Evolutionary conservation across 179 eudicot genomes (phyloP).

Genomic region (Vitellaria paradoxa): DNA sequence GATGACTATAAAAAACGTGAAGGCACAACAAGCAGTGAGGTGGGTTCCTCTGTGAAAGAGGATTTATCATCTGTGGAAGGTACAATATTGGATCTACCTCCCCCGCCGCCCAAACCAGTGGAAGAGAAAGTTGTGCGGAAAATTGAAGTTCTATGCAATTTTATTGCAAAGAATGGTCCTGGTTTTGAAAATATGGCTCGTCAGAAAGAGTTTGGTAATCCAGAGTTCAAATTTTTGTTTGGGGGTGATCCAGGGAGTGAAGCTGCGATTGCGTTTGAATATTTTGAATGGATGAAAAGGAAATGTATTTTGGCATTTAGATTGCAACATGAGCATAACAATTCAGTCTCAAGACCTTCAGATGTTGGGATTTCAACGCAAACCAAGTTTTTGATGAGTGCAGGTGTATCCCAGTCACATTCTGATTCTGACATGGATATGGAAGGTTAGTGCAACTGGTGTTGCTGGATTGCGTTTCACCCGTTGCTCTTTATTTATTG

Average conservation of each 20-base stretch:
- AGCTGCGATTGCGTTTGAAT: conserved; percentile 53
- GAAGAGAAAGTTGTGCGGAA: conserved; percentile 45
- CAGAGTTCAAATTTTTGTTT: conserved; percentile 55
- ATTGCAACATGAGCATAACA: conserved; percentile 22
- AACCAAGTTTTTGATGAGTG: conserved; percentile 23
- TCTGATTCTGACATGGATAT: conserved; percentile 91
- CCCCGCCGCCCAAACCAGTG: conserved; percentile 46
- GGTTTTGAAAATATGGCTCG: conserved; percentile 50
- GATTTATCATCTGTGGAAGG: conserved; percentile 18
- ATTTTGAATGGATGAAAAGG: conserved; percentile 63
- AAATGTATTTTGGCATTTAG: conserved; percentile 29
- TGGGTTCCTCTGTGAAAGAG: conserved; percentile 5
- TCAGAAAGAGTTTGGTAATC: conserved; percentile 55
- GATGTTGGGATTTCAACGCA: conserved; percentile 18
- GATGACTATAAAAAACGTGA: conserved; percentile 1
- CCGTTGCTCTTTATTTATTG: too few species aligned
- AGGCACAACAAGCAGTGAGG: conserved; percentile 9
- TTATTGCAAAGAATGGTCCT: conserved; percentile 55
- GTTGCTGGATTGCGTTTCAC: neutral
- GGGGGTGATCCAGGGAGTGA: conserved; percentile 67
- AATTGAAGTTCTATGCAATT: conserved; percentile 51
- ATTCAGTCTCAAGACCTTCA: conserved; percentile 18
- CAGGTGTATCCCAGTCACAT: conserved; percentile 41
- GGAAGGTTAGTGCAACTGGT: conserved; percentile 70
- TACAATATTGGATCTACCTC: conserved; percentile 30